These are phyloP conservation scores for Citrus glauca DNA, from an alignment of 345 rosid genomes.

Conservation along the genomic window DNA sequence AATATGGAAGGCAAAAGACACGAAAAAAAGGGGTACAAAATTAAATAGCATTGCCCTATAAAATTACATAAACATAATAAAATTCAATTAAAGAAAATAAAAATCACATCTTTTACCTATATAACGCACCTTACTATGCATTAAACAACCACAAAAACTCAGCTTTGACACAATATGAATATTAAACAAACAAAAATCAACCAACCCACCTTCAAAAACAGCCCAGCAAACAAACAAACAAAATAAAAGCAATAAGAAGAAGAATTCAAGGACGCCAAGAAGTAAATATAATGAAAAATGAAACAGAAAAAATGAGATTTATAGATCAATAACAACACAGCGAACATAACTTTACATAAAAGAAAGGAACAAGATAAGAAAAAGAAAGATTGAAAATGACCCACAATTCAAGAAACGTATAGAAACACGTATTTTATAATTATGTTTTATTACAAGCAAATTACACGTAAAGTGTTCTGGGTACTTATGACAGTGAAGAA, in stretches of 20 bases:
- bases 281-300: not conserved
- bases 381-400: not conserved
- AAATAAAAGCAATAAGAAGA: not conserved
- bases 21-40: not conserved
- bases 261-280: not conserved
- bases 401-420: not conserved
- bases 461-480: not conserved
- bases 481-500: too few species aligned
- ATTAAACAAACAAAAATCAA: not conserved
- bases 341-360: not conserved
- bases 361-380: not conserved
- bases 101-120: not conserved
- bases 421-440: not conserved
- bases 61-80: not conserved
- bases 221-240: not conserved
- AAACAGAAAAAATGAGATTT: not conserved
- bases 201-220: conserved; percentile 1
- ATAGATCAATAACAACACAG: not conserved
- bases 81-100: not conserved
- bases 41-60: not conserved
- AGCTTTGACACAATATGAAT: not conserved
- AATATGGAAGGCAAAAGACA: not conserved
- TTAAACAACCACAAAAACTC: not conserved
- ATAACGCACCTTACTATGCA: not conserved
- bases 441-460: not conserved